Base-by-base conservation (phyloP, 805 yeast species). In the Candida chauliodis region DNA sequence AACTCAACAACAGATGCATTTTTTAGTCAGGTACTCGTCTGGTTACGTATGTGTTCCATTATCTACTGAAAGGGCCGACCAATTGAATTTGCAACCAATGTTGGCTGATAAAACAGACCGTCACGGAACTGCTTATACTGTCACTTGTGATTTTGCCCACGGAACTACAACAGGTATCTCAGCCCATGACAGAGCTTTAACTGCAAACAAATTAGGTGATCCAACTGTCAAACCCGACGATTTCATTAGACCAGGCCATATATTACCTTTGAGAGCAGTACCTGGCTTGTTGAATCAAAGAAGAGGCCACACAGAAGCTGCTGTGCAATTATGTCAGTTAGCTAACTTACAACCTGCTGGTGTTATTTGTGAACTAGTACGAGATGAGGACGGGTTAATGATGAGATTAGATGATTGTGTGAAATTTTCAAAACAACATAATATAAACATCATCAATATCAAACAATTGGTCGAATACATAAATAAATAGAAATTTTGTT, bases 121-220 rank as follows among this genome's bases (percentile, higher is more conserved):
- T 57, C 97, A 93, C 51, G 95, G 95, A 8, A 93, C 99, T 1
- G 98, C 98, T 2, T 93, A 93, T 63, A 93, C 99, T 1, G 79
- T 93, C 34, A 88, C 97, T 1, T 86, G 86, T 37, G 99, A 93
- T 57, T 79, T 67, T 45, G 79, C 76, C 24, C 83, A 83, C 41
- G 96, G 95, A 24, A 90, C 98, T 25, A 88, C 98, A 9, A 93
- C 99, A 0, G 99, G 99, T 9, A 93, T 93, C 36, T 84, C 95
- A 18, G 97, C 99, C 8, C 82, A 81, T 51, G 99, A 93, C 61
- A 75, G 99, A 53, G 91, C 95, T 0, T 63, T 84, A 48, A 93
- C 99, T 1, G 85, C 86, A 26, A 63, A 71, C 26, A 71, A 71
- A 42, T 71, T 93, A 49, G 95, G 96, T 1, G 73, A 76, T 46